A percentile compares a stretch with the other conserved stretches of the same genome.
phyloP scores from a whole-genome alignment of 139 green algal species.

The Chlorella vulgaris region DNA sequence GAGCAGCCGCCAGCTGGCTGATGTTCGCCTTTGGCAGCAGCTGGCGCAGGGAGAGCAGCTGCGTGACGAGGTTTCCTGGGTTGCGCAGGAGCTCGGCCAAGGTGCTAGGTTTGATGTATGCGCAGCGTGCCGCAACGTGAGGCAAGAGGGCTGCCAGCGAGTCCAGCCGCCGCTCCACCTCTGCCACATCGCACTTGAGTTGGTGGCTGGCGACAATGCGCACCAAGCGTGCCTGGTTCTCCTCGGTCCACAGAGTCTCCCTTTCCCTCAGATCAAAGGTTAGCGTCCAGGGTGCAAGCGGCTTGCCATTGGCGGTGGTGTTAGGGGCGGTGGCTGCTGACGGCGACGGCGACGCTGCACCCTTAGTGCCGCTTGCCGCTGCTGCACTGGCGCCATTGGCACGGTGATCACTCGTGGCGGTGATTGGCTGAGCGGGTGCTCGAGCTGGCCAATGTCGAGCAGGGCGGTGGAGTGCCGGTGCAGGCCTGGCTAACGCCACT shows the following conservation, averaged over 20 bases:
- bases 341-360: not conserved
- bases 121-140: constrained; percentile 12
- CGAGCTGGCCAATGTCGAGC: too few relatives aligned
- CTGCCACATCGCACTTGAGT: constrained; percentile 27
- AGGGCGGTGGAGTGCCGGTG: too few relatives aligned
- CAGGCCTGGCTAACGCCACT: too few relatives aligned
- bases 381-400: not conserved
- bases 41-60: constrained; percentile 22
- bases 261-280: constrained; percentile 46
- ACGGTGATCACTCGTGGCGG: too few relatives aligned
- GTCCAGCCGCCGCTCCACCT: constrained; percentile 19
- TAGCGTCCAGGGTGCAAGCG: constrained; percentile 33
- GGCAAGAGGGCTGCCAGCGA: constrained; percentile 26
- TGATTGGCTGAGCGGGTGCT: too few relatives aligned
- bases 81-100: constrained; percentile 42
- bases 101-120: constrained; percentile 39
- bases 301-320: not conserved
- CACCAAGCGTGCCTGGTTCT: constrained; percentile 46
- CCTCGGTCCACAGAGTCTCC: constrained; percentile 44
- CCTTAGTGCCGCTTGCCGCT: not conserved
- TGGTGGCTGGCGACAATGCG: constrained; percentile 34
- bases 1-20: not conserved
- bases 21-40: constrained; percentile 39
- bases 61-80: constrained; percentile 17
- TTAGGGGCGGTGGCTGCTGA: not conserved